A percentile compares a stretch with the other conserved stretches of the same genome.
Evolutionary conservation across 176 grass and related monocot genomes (phyloP).

Genomic region (Areca catechu): DNA sequence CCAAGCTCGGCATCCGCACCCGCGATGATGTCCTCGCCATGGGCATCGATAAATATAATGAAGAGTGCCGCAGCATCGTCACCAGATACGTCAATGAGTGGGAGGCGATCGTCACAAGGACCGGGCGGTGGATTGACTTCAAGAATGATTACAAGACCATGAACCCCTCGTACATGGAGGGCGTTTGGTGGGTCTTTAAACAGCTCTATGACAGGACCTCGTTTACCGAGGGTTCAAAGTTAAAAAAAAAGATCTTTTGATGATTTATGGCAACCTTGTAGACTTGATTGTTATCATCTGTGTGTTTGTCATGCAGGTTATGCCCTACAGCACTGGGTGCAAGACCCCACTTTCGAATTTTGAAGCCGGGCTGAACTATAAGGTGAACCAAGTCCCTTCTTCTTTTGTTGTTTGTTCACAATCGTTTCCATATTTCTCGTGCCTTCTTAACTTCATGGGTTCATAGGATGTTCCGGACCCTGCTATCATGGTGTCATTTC

Average conservation of each 20-base stretch:
- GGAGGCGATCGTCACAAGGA: constrained; percentile 70
- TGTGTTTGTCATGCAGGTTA: constrained; percentile 54
- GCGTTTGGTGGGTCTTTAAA: constrained; percentile 82
- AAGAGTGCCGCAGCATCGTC: constrained; percentile 75
- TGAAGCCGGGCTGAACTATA: constrained; percentile 83
- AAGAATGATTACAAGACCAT: constrained; percentile 92
- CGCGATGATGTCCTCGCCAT: constrained; percentile 84
- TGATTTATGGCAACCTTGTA: neutral
- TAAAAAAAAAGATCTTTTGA: too few relatives aligned
- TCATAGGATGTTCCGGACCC: constrained; percentile 77
- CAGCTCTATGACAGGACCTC: constrained; percentile 68
- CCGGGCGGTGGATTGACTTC: constrained; percentile 94
- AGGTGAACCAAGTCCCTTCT: constrained; percentile 22
- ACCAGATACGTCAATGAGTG: constrained; percentile 88
- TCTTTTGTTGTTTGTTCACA: neutral
- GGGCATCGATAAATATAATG: constrained; percentile 87
- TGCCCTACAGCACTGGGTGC: constrained; percentile 96
- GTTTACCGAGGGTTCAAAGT: constrained; percentile 90
- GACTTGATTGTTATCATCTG: too few relatives aligned
- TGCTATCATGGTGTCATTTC: constrained; percentile 79
- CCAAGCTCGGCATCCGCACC: constrained; percentile 47
- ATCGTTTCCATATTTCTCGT: neutral
- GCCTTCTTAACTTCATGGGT: neutral
- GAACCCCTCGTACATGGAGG: constrained; percentile 84
- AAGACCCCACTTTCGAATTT: constrained; percentile 93